Evolutionary conservation across 225 moss, liverwort and hornwort genomes (phyloP).

Genomic region (Polytrichum formosum): DNA sequence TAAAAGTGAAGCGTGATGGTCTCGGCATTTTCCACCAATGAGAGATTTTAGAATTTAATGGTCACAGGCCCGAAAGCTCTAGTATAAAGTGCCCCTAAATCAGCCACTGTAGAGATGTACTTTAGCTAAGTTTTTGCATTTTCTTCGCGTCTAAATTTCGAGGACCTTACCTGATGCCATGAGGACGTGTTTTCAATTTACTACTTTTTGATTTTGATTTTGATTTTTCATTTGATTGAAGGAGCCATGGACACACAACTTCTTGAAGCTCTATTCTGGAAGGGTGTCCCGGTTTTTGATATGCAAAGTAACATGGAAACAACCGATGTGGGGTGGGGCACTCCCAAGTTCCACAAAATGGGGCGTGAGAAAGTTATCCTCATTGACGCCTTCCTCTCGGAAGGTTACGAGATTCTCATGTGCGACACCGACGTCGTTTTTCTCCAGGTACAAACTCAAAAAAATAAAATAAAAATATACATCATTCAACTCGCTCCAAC

Average conservation of each 20-base stretch:
- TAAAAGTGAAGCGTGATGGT: too few species aligned
- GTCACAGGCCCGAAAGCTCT: too few species aligned
- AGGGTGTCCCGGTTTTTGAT: slow-evolving; percentile 87
- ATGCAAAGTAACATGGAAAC: slow-evolving; percentile 94
- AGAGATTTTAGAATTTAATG: too few species aligned
- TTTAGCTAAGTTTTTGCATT: too few species aligned
- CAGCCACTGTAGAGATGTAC: too few species aligned
- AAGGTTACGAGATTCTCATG: slow-evolving; percentile 85
- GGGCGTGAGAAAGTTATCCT: slow-evolving; percentile 95
- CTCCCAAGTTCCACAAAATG: slow-evolving; percentile 93
- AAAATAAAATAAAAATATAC: neutral
- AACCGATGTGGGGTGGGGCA: slow-evolving; percentile 92
- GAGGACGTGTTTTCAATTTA: too few species aligned
- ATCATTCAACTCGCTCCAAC: neutral
- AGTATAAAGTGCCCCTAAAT: too few species aligned
- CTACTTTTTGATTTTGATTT: too few species aligned
- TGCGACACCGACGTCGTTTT: slow-evolving; percentile 95
- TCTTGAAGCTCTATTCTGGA: slow-evolving; percentile 83
- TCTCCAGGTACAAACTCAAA: slow-evolving; percentile 46
- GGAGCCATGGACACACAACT: slow-evolving; percentile 90
- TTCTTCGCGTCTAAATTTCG: too few species aligned
- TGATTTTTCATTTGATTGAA: slow-evolving; percentile 2
- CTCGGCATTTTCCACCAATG: too few species aligned
- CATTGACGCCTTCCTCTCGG: slow-evolving; percentile 74
- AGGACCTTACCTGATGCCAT: too few species aligned